Evolutionary conservation across 1,284 basidiomycete species (phyloP).

Genomic region (Ustilago sp.): DNA sequence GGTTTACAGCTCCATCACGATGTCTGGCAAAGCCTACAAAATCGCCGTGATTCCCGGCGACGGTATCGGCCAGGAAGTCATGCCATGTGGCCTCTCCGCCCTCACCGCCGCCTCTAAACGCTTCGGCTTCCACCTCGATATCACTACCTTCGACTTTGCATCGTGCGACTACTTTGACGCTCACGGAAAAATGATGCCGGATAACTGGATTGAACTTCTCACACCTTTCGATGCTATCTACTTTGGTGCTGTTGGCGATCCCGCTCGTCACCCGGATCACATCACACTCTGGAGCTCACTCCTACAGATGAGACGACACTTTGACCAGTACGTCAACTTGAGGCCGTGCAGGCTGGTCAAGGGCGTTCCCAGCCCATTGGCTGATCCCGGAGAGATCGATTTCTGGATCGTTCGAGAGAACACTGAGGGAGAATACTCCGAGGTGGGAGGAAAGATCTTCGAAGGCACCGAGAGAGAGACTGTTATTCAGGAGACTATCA

Average conservation of each 20-base stretch:
- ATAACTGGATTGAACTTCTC: conserved; percentile 69
- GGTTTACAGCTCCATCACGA: background rate
- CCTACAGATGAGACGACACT: conserved; percentile 72
- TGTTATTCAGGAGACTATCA: conserved; percentile 71
- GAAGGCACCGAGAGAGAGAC: conserved; percentile 69
- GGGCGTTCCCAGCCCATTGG: conserved; percentile 73
- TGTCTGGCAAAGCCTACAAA: conserved; percentile 66
- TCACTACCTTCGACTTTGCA: conserved; percentile 71
- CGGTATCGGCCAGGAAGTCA: conserved; percentile 74
- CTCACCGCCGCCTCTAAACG: conserved; percentile 63
- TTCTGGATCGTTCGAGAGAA: conserved; percentile 75
- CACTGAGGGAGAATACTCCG: conserved; percentile 75
- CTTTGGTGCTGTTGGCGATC: conserved; percentile 72
- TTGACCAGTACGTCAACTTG: conserved; percentile 75
- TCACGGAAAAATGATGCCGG: conserved; percentile 70
- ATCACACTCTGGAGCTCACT: conserved; percentile 42
- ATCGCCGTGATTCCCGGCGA: conserved; percentile 75
- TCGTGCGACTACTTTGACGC: conserved; percentile 69
- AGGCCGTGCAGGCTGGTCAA: conserved; percentile 73
- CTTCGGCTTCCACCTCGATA: conserved; percentile 69
- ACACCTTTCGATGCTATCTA: conserved; percentile 70
- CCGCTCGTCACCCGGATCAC: conserved; percentile 43
- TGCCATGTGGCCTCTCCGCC: conserved; percentile 34
- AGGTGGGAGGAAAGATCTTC: conserved; percentile 72
- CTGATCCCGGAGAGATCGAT: conserved; percentile 71